Evolutionary conservation across 805 yeast genomes (phyloP), one percentile per base, ranked within the genome.

Genomic region (Teunomyces cretensis): DNA sequence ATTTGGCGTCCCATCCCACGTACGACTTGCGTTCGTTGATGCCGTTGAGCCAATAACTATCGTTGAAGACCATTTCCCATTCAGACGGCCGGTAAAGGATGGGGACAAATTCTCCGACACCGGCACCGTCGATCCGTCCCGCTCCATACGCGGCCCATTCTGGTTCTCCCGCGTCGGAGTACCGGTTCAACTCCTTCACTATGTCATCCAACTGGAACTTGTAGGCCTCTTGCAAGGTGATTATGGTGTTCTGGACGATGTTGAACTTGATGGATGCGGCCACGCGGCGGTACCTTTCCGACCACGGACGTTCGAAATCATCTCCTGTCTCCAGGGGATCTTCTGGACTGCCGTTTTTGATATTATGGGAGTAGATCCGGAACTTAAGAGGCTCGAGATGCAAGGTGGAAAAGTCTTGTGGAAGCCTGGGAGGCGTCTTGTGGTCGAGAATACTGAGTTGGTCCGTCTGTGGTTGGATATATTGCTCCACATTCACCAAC

Each of bases 331-430:
- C 22, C 38, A 33, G 38, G 5, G 38, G 15, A 5, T 33, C 38
- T 6, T 5, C 9, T 3, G 38, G 38, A 12, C 15, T 63, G 6
- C 65, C 70, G 45, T 61, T 65, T 35, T 64, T 65, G 43, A 67
- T 54, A 51, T 67, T 67, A 43, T 67, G 72, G 9, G 70, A 60
- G 46, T 67, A 67, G n/a, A 67, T 50, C 15, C 73, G 54, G 47
- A 67, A 61, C n/a, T 33, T 42, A 2, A 65, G 27, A 3, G 60
- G 52, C 1, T 36, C 44, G 30, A 52, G 36, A 2, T 32, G 22
- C 35, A 32, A n/a, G 12, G 41, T 28, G 17, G 47, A 27, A 14
- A 45, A 47, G 30, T 55, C 55, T 1, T 42, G 50, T 0, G 59
- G 51, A 6, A 62, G 41, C 9, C 33, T 31, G 16, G 62, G 54